Conservation (phyloP, 805 yeast species). For the Wickerhamiella sorbophila region DNA sequence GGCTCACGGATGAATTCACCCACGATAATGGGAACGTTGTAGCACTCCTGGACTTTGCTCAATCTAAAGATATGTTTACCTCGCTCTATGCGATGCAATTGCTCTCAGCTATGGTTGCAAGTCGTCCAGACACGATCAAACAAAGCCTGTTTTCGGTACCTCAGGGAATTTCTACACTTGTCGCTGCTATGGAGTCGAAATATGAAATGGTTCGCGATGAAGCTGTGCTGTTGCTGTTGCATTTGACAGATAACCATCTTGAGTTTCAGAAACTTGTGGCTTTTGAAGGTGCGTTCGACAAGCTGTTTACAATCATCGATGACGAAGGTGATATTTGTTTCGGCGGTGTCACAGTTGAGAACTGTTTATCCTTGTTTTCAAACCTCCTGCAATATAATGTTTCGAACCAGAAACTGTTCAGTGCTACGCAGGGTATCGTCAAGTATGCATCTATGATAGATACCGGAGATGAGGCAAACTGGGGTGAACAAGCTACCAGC, state of each 20-base stretch:
- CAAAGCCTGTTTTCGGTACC: conserved; percentile 62
- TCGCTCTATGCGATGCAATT: conserved; percentile 72
- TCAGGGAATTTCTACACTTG: conserved; percentile 64
- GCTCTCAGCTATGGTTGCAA: conserved; percentile 65
- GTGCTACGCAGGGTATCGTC: conserved; percentile 71
- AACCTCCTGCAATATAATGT: conserved; percentile 69
- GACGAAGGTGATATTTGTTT: conserved; percentile 86
- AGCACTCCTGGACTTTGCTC: conserved; percentile 36
- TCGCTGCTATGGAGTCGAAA: conserved; percentile 42
- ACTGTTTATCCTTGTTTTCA: conserved; percentile 62
- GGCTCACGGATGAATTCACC: conserved; percentile 90
- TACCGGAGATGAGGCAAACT: conserved; percentile 36
- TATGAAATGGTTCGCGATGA: conserved; percentile 81
- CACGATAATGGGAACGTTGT: conserved; percentile 38
- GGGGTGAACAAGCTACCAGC: conserved; percentile 64
- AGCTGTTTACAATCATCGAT: conserved; percentile 59
- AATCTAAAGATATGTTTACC: conserved; percentile 53
- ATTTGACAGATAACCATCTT: conserved; percentile 63
- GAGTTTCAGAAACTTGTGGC: conserved; percentile 89
- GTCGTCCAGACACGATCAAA: conserved; percentile 60
- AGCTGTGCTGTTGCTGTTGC: conserved; percentile 67
- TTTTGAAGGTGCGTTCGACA: conserved; percentile 83
- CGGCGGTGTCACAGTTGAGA: conserved; percentile 84
- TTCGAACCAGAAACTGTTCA: conserved; percentile 75
- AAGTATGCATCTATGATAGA: conserved; percentile 43